Percentiles rank a stretch among this genome's conserved stretches.
Evolutionary conservation across 1,139 yeast species (phyloP).

Genomic region (Protomyces arabidopsidicola): DNA sequence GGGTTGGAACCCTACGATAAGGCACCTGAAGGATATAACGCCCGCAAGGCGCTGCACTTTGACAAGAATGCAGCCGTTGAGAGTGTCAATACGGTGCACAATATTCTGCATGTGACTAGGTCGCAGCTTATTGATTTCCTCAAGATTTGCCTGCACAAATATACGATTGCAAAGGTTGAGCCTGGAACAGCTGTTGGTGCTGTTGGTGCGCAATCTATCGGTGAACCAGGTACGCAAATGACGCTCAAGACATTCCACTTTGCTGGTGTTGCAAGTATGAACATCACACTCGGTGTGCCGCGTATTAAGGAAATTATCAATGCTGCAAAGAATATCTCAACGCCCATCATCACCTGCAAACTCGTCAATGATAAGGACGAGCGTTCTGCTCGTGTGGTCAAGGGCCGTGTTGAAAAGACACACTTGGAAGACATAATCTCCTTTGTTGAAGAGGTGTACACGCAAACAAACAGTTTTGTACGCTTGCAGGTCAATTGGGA

Average conservation of each 20-base stretch:
- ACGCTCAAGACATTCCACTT: constrained; percentile 97
- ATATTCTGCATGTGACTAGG: constrained; percentile 66
- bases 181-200: constrained; percentile 99
- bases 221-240: constrained; percentile 99
- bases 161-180: constrained; percentile 86
- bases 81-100: constrained; percentile 52
- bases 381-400: constrained; percentile 96
- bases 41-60: not conserved
- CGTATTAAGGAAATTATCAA: constrained; percentile 98
- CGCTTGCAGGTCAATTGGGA: constrained; percentile 76
- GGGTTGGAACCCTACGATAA: constrained; percentile 40
- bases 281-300: constrained; percentile 97
- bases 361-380: constrained; percentile 85
- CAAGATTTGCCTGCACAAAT: constrained; percentile 72
- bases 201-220: constrained; percentile 97
- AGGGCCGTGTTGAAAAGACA: constrained; percentile 95
- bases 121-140: constrained; percentile 62
- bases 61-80: constrained; percentile 37
- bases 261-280: constrained; percentile 99
- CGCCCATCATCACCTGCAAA: constrained; percentile 94
- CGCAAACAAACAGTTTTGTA: constrained; percentile 69
- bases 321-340: constrained; percentile 90
- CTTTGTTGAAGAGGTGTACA: constrained; percentile 90
- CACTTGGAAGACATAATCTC: constrained; percentile 77
- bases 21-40: not conserved